These are phyloP conservation scores for Colletotrichum salicis DNA, from an alignment of 2,329 filamentous ascomycete species.

Conservation along the genomic window DNA sequence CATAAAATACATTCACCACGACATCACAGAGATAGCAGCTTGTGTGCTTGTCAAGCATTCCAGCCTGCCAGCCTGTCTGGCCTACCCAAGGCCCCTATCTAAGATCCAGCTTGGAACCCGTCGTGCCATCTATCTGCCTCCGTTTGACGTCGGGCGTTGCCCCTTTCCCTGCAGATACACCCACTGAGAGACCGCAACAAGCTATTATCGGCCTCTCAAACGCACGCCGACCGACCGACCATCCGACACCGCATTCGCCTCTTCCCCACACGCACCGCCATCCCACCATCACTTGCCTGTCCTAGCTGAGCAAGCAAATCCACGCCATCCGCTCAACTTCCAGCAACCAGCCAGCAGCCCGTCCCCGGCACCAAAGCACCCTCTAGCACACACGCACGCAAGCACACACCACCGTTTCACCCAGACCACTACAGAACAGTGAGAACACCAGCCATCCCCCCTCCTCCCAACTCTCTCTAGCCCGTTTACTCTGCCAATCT, in stretches of 20 bases:
- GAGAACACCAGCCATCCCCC: constrained; percentile 2
- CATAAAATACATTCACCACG: not conserved
- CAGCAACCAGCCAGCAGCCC: not conserved
- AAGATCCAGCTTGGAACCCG: not conserved
- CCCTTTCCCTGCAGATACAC: not conserved
- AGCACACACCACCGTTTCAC: constrained; percentile 18
- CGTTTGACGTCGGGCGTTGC: not conserved
- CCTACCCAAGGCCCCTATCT: not conserved
- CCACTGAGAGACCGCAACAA: not conserved
- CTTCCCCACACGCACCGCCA: constrained; percentile 30
- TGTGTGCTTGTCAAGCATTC: constrained; percentile 11
- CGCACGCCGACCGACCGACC: constrained; percentile 23
- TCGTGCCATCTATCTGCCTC: not conserved
- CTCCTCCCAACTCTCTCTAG: constrained; percentile 14
- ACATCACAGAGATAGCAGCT: constrained; percentile 1
- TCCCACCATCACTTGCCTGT: constrained; percentile 21
- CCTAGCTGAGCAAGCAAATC: not conserved
- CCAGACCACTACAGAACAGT: constrained; percentile 21
- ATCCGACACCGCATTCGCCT: constrained; percentile 20
- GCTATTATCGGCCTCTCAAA: constrained; percentile 22
- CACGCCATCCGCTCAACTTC: not conserved
- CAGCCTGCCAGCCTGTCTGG: not conserved
- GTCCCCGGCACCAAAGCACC: not conserved
- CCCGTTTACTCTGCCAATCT: constrained; percentile 14
- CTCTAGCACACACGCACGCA: not conserved